Base-by-base conservation (phyloP, 495 filamentous ascomycete species). In the Arthonia radiata region DNA sequence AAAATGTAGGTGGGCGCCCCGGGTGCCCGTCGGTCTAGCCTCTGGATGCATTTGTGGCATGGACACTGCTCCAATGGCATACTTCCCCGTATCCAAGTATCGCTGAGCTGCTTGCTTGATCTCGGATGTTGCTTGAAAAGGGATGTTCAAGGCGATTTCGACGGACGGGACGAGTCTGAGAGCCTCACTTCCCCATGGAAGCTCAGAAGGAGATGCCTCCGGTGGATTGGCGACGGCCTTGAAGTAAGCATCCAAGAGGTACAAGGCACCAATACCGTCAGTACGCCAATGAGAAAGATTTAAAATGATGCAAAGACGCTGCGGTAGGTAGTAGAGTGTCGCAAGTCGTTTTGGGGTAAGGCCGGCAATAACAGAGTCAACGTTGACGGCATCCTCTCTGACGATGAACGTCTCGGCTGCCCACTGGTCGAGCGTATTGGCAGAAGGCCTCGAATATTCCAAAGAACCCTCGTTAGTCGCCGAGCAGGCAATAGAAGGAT, bases 261-360 rank as follows among this genome's bases (percentile, higher is more conserved):
- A 41, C 2, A 49, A 25, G 1, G 31, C 36, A 14, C 46, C 44
- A 14, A 35, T 17, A n/a, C 44, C 44, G 18, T 51, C 48, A 7
- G 34, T 48, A 4, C 39, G 39, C 44, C 48, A 49, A 29, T 49
- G 48, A 14, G 46, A 32, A 8, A 28, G 30, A 24, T 47, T 40
- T 7, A 38, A 13, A 9, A 49, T 13, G 6, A 49, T 26, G 19
- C 46, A 13, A 19, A 15, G 17, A 8, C 30, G 27, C n/a, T 34
- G 22, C 15, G 32, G 32, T 7, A 48, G n/a, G 31, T 42, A 48
- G 23, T 39, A 32, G 7, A 35, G 25, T 5, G 29, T 39, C 13
- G 32, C 34, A 18, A 37, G 35, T 12, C 35, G 30, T 22, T 23
- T 22, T 12, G 36, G 38, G 10, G 22, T 34, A 18, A 41, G 28